Evolutionary conservation across 2,329 filamentous ascomycete species (phyloP).

Genomic region (Alternaria incomplexa): DNA sequence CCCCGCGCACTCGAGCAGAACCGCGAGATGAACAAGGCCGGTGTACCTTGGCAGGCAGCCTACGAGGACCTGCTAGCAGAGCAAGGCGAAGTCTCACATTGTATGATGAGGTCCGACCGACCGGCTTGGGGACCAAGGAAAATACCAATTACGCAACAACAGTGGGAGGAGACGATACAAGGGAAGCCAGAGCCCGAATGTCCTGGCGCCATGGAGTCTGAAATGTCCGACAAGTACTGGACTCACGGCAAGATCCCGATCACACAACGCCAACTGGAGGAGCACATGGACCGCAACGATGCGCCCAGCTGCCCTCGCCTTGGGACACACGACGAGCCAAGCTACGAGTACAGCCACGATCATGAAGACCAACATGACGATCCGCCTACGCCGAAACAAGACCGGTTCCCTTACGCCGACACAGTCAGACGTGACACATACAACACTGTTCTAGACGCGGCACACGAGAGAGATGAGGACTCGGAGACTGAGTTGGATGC

Average conservation of each 20-base stretch:
- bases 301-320: neutral
- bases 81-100: constrained; percentile 11
- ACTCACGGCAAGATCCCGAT: constrained; percentile 1
- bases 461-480: neutral
- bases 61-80: constrained; percentile 64
- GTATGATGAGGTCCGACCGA: neutral
- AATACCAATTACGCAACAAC: neutral
- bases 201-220: constrained; percentile 10
- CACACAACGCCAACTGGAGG: constrained; percentile 9
- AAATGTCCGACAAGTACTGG: neutral
- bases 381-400: constrained; percentile 35
- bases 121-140: constrained; percentile 12
- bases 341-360: constrained; percentile 42
- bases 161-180: neutral
- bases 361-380: constrained; percentile 45
- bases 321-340: constrained; percentile 35
- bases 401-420: constrained; percentile 8
- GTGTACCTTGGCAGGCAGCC: constrained; percentile 60
- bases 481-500: constrained; percentile 58
- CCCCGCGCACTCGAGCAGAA: constrained; percentile 61
- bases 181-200: neutral
- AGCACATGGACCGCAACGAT: neutral
- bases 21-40: constrained; percentile 42
- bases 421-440: neutral
- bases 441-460: neutral